Conservation (phyloP, 2,329 filamentous ascomycete species). For the Colletotrichum camelliae region DNA sequence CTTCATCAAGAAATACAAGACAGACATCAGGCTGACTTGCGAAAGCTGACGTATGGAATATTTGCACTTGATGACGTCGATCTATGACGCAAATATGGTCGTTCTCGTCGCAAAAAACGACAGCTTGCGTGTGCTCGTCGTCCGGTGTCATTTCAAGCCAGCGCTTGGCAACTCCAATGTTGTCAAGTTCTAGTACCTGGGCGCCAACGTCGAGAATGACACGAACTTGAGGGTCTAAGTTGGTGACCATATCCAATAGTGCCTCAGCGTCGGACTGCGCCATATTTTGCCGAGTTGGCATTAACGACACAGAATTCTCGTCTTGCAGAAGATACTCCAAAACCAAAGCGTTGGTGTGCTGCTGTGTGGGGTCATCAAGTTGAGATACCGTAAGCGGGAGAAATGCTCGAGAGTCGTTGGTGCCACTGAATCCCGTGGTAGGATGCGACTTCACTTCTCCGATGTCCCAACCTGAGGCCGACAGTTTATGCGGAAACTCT, state of each 20-base stretch:
- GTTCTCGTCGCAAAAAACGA: constrained; percentile 62
- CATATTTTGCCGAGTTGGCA: constrained; percentile 22
- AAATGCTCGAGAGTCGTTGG: constrained; percentile 65
- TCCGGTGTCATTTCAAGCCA: constrained; percentile 52
- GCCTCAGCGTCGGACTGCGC: constrained; percentile 37
- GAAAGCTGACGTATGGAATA: constrained; percentile 64
- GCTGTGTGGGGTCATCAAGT: constrained; percentile 56
- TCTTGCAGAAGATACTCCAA: constrained; percentile 60
- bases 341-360: constrained; percentile 72
- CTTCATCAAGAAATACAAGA: constrained; percentile 72
- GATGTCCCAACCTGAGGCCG: constrained; percentile 72
- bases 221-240: constrained; percentile 43
- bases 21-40: constrained; percentile 60
- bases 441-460: constrained; percentile 49
- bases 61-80: constrained; percentile 47
- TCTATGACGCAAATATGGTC: constrained; percentile 62
- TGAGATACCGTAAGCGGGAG: constrained; percentile 64
- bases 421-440: constrained; percentile 73
- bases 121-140: constrained; percentile 40
- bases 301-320: constrained; percentile 50
- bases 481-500: constrained; percentile 68
- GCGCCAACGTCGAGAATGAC: constrained; percentile 77
- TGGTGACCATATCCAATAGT: constrained; percentile 50
- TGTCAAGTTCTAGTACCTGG: constrained; percentile 69
- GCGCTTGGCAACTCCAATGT: constrained; percentile 53